Percentiles rank a stretch among this genome's conserved stretches.
Evolutionary conservation across 495 filamentous ascomycete species (phyloP).

Genomic region (Xylaria grammica): DNA sequence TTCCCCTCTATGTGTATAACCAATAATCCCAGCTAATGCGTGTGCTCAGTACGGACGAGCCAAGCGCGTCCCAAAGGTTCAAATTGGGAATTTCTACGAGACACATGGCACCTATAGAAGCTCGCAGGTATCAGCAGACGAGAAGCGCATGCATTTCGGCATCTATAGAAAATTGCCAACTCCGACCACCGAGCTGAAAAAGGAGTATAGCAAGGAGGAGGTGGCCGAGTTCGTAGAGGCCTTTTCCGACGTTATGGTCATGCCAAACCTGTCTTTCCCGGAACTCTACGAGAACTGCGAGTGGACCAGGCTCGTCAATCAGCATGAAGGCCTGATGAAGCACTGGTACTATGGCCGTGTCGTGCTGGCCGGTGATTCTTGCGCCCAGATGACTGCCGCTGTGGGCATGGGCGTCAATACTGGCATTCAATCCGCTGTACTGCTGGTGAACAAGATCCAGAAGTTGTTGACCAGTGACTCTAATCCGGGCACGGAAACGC

Average conservation of each 20-base stretch:
- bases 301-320: slow-evolving; percentile 29
- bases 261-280: slow-evolving; percentile 33
- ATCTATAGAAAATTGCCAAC: slow-evolving; percentile 32
- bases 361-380: slow-evolving; percentile 58
- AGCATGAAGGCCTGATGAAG: slow-evolving; percentile 50
- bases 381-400: slow-evolving; percentile 51
- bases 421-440: slow-evolving; percentile 49
- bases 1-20: not conserved
- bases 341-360: slow-evolving; percentile 52
- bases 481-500: slow-evolving; percentile 4
- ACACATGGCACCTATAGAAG: slow-evolving; percentile 31
- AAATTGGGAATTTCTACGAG: slow-evolving; percentile 26
- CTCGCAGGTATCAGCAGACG: slow-evolving; percentile 32
- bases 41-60: slow-evolving; percentile 13
- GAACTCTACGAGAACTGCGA: slow-evolving; percentile 37
- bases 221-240: slow-evolving; percentile 36
- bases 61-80: not conserved
- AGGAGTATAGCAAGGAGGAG: slow-evolving; percentile 44
- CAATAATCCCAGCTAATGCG: slow-evolving; percentile 26
- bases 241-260: slow-evolving; percentile 36
- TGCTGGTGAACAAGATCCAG: slow-evolving; percentile 46
- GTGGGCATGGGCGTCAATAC: slow-evolving; percentile 38
- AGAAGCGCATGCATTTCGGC: slow-evolving; percentile 44
- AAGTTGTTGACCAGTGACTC: not conserved
- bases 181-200: slow-evolving; percentile 21